Evolutionary conservation across 495 filamentous ascomycete species (phyloP).

Genomic region (Extremus antarcticus): DNA sequence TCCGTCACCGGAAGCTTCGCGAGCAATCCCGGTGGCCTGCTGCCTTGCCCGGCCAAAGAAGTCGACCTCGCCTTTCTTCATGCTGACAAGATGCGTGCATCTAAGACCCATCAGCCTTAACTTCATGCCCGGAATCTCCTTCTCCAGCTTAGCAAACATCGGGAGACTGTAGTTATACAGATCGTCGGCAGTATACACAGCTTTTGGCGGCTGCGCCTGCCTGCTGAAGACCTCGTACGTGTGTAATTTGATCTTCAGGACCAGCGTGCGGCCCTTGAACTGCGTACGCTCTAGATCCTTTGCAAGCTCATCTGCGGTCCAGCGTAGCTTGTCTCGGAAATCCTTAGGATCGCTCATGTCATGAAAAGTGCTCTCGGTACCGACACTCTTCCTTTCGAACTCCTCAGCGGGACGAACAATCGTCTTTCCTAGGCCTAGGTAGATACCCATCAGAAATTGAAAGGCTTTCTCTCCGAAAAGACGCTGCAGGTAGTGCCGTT

Average conservation of each 20-base stretch:
- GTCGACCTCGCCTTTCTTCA: slow-evolving; percentile 60
- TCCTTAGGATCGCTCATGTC: slow-evolving; percentile 60
- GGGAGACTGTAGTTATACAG: slow-evolving; percentile 71
- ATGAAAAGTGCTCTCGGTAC: slow-evolving; percentile 84
- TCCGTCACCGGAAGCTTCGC: slow-evolving; percentile 13
- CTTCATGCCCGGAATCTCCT: slow-evolving; percentile 71
- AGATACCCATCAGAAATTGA: slow-evolving; percentile 70
- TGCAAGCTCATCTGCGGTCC: slow-evolving; percentile 76
- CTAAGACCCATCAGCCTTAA: slow-evolving; percentile 81
- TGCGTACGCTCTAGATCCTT: slow-evolving; percentile 69
- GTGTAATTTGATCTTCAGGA: slow-evolving; percentile 87
- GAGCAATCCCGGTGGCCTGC: slow-evolving; percentile 1
- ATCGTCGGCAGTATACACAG: slow-evolving; percentile 64
- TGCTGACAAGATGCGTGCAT: slow-evolving; percentile 76
- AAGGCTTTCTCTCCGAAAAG: slow-evolving; percentile 89
- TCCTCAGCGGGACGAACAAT: slow-evolving; percentile 77
- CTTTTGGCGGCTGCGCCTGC: slow-evolving; percentile 63
- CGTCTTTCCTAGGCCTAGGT: slow-evolving; percentile 84
- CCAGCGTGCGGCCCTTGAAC: slow-evolving; percentile 80
- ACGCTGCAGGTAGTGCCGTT: slow-evolving; percentile 57
- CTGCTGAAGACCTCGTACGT: slow-evolving; percentile 85
- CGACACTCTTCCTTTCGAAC: slow-evolving; percentile 86
- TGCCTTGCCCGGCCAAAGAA: slow-evolving; percentile 58
- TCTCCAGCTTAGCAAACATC: slow-evolving; percentile 75
- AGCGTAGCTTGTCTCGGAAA: slow-evolving; percentile 65